Evolutionary conservation across 2,329 filamentous ascomycete species (phyloP).

Genomic region (Scorias spongiosa): DNA sequence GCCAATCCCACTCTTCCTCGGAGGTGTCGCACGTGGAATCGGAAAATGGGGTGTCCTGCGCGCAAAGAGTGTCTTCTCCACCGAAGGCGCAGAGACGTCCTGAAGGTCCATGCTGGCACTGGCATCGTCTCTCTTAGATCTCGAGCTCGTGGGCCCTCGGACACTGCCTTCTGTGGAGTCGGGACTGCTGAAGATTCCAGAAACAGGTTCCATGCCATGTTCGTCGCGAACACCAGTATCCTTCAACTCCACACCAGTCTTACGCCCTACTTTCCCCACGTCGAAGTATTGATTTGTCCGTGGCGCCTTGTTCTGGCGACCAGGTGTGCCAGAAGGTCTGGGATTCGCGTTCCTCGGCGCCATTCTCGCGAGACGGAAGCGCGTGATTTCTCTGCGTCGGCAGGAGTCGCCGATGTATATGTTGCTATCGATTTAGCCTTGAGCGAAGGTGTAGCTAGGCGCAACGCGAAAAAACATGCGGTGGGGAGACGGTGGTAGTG

Average conservation of each 20-base stretch:
- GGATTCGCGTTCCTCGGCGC: neutral
- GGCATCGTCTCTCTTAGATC: neutral
- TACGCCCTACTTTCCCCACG: conserved; percentile 34
- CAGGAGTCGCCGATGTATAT: no score
- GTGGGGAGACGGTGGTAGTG: no score
- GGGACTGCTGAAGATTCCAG: conserved; percentile 69
- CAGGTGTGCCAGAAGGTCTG: neutral
- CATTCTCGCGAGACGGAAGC: neutral
- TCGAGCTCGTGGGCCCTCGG: neutral
- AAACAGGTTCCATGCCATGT: conserved; percentile 78
- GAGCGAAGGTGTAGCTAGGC: no score
- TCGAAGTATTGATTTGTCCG: conserved; percentile 19
- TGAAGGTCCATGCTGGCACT: conserved; percentile 39
- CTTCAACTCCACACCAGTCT: conserved; percentile 72
- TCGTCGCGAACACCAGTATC: conserved; percentile 74
- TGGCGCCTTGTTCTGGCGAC: neutral
- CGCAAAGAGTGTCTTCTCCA: conserved; percentile 26
- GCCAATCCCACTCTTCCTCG: conserved; percentile 45
- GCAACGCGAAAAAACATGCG: no score
- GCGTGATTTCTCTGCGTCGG: neutral
- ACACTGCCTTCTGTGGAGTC: neutral
- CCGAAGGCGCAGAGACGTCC: conserved; percentile 38
- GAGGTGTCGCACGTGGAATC: conserved; percentile 40
- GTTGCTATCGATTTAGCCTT: no score
- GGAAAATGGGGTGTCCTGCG: conserved; percentile 32